Conservation (phyloP, 495 filamentous ascomycete genomes). For the Penicillium malachiteum region DNA sequence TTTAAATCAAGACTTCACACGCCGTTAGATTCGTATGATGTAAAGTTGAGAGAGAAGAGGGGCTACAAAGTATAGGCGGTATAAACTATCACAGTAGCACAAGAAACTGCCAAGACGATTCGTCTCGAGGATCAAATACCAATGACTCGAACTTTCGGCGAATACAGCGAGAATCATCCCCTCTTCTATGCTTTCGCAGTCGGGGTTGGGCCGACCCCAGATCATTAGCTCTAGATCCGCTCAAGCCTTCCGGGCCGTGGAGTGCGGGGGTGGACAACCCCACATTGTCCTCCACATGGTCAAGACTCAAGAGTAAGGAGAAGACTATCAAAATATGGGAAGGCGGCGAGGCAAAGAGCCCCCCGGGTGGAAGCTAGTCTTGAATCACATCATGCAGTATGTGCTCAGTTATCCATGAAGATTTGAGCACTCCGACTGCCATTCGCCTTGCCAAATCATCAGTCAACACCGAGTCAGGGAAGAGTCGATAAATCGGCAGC, state of each 20-base stretch:
- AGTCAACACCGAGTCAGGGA: too few species aligned
- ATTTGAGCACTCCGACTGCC: too few species aligned
- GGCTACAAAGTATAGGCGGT: not conserved
- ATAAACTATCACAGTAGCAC: not conserved
- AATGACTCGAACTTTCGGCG: not conserved
- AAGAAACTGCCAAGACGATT: not conserved
- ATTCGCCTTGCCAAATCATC: too few species aligned
- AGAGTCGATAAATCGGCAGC: too few species aligned
- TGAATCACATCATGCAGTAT: too few species aligned
- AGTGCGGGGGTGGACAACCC: slow-evolving; percentile 2
- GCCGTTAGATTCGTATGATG: not conserved
- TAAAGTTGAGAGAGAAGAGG: not conserved
- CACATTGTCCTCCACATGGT: not conserved
- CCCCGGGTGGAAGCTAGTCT: too few species aligned
- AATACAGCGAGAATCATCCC: not conserved
- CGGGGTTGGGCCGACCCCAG: slow-evolving; percentile 2
- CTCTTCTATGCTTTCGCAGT: not conserved
- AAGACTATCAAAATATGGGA: too few species aligned
- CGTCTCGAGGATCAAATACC: not conserved
- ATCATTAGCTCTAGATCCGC: not conserved
- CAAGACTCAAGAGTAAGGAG: too few species aligned
- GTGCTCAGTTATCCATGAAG: too few species aligned
- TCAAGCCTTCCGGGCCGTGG: not conserved
- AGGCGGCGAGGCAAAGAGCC: too few species aligned
- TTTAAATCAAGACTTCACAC: not conserved